Percentiles rank a stretch among this genome's conserved stretches.
Evolutionary conservation across 768 basidiomycete genomes (phyloP).

Genomic region (Ramaria rubella): DNA sequence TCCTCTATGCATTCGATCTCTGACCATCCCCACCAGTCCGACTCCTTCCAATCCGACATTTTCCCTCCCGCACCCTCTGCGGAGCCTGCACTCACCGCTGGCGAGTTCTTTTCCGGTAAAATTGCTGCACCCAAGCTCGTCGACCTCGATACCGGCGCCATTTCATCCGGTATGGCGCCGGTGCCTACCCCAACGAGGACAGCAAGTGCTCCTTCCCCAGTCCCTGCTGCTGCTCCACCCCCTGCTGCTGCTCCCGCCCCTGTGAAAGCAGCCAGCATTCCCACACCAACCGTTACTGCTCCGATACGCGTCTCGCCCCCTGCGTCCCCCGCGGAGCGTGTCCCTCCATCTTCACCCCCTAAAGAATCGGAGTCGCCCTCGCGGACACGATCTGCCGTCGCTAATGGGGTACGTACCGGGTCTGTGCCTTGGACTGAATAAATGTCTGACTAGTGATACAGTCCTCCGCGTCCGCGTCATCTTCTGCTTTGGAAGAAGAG

Average conservation of each 20-base stretch:
- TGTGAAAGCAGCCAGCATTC: slow-evolving; percentile 13
- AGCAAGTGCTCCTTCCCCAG: slow-evolving; percentile 19
- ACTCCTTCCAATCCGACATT: slow-evolving; percentile 96
- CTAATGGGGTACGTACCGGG: neutral
- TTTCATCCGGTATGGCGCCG: slow-evolving; percentile 25
- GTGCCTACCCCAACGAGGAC: slow-evolving; percentile 20
- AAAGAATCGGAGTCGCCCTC: slow-evolving; percentile 7
- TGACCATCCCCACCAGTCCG: slow-evolving; percentile 46
- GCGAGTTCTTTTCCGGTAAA: slow-evolving; percentile 88
- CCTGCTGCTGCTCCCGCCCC: slow-evolving; percentile 23
- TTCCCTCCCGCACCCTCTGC: slow-evolving; percentile 85
- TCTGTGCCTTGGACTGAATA: neutral
- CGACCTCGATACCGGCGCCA: slow-evolving; percentile 63
- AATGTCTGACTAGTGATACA: slow-evolving; percentile 13
- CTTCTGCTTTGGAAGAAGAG: slow-evolving; percentile 40
- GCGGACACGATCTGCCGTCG: slow-evolving; percentile 12
- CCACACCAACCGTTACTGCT: slow-evolving; percentile 19
- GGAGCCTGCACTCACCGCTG: slow-evolving; percentile 72
- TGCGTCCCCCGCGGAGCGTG: slow-evolving; percentile 8
- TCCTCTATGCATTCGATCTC: neutral
- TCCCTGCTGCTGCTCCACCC: slow-evolving; percentile 25
- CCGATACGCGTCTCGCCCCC: slow-evolving; percentile 19
- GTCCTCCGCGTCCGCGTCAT: neutral
- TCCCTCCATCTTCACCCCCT: slow-evolving; percentile 9
- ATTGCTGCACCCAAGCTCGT: slow-evolving; percentile 70